These are phyloP conservation scores for Solanum commersonii DNA, from an alignment of 257 asterid species.

Conservation along the genomic window DNA sequence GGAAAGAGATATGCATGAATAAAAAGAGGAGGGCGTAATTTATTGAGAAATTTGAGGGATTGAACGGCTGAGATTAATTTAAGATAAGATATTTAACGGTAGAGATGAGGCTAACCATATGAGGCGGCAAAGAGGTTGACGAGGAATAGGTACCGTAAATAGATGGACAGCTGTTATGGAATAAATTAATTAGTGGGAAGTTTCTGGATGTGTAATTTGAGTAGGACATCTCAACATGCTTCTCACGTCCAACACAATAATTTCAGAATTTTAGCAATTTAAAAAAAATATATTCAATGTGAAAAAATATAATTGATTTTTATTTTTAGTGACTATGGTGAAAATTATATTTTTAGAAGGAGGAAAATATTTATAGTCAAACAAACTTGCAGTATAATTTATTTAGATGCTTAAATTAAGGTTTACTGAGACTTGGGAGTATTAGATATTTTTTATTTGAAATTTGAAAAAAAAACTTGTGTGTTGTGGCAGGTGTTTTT, in stretches of 20 bases:
- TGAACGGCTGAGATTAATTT: conserved; percentile 24
- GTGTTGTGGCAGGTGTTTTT: no score
- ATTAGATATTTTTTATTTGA: background rate
- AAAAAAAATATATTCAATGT: background rate
- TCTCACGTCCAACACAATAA: background rate
- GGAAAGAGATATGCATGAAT: background rate
- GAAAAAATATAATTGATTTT: background rate
- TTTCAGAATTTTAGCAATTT: background rate
- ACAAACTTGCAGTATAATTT: background rate
- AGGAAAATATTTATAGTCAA: background rate
- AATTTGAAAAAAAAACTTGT: no score
- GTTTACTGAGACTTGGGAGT: no score
- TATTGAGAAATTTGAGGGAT: conserved; percentile 13
- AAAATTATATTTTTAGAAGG: background rate
- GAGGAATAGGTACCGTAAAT: background rate
- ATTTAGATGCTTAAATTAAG: no score
- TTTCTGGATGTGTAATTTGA: background rate
- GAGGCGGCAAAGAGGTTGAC: conserved; percentile 11
- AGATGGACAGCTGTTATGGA: conserved; percentile 33
- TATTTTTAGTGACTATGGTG: background rate
- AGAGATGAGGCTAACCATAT: background rate
- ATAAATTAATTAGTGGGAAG: background rate
- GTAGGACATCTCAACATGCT: background rate
- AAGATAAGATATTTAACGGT: conserved; percentile 15
- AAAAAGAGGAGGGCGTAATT: background rate